These are phyloP conservation scores for Pseudonitzschia pungens DNA, from an alignment of 108 stramenopile genomes.

Conservation along the genomic window DNA sequence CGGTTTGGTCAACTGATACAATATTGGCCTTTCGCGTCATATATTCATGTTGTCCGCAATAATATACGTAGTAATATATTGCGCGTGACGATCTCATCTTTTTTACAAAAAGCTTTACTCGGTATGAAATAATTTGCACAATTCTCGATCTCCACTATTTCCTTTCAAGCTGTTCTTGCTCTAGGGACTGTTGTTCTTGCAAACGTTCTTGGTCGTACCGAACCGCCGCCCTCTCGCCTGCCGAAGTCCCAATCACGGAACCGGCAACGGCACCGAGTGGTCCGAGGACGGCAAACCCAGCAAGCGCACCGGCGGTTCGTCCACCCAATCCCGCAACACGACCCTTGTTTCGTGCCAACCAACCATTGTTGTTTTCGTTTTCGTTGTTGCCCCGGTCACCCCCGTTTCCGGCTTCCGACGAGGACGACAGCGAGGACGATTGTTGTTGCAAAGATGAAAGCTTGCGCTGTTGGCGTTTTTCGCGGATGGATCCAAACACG, in stretches of 20 bases:
- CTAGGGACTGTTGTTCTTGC: not conserved
- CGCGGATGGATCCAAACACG: not conserved
- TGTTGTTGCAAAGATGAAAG: not conserved
- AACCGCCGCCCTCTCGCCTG: not conserved
- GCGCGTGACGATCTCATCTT: no score
- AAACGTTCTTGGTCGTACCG: not conserved
- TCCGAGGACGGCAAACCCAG: constrained; percentile 8
- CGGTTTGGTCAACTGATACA: no score
- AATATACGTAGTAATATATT: no score
- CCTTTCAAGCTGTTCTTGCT: not conserved
- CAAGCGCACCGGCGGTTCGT: constrained; percentile 13
- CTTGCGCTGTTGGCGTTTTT: not conserved
- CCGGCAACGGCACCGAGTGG: constrained; percentile 19
- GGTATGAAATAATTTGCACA: no score
- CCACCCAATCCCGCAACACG: constrained; percentile 18
- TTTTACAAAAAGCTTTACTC: no score
- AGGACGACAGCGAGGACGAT: not conserved
- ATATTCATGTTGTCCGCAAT: no score
- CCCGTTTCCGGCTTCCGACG: no score
- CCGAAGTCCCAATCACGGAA: constrained; percentile 5
- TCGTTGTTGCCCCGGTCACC: not conserved
- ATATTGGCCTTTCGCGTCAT: no score
- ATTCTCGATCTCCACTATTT: no score
- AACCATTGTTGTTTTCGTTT: not conserved
- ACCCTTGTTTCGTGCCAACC: not conserved